phyloP scores from a whole-genome alignment of 192 early-diverging fungal genomes.

The Funneliformis mosseae region DNA sequence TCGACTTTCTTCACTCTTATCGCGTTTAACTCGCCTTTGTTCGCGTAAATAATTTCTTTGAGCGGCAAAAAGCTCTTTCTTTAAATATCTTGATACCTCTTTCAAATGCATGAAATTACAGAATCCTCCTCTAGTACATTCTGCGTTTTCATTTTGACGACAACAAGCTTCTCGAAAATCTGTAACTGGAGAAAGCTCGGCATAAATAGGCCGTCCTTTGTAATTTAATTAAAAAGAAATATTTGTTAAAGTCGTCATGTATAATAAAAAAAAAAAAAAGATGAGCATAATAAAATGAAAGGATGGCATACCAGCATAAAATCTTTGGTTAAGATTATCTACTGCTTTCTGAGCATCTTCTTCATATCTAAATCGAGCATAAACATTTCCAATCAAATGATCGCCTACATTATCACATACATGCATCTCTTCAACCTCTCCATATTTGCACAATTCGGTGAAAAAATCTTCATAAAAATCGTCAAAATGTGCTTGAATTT shows the following conservation, averaged over 20 bases:
- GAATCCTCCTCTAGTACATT: conserved; percentile 94
- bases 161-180: conserved; percentile 99
- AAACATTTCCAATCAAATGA: conserved; percentile 97
- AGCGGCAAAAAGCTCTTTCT: conserved; percentile 80
- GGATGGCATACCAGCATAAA: conserved; percentile 74
- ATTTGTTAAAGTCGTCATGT: not conserved
- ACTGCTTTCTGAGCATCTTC: conserved; percentile 93
- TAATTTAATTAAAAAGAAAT: not conserved
- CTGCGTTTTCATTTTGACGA: conserved; percentile 91
- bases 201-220: conserved; percentile 84
- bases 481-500: conserved; percentile 91
- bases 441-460: conserved; percentile 93
- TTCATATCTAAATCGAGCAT: conserved; percentile 87
- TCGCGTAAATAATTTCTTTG: conserved; percentile 63
- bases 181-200: conserved; percentile 95
- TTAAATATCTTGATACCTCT: conserved; percentile 73
- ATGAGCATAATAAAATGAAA: not conserved
- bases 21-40: conserved; percentile 47
- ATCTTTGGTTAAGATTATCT: conserved; percentile 90
- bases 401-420: conserved; percentile 99
- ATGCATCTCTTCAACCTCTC: conserved; percentile 95
- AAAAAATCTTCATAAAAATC: conserved; percentile 97
- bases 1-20: conserved; percentile 40
- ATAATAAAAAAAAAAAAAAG: not conserved
- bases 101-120: conserved; percentile 99